These are phyloP conservation scores for Phalaenopsis equestris DNA, from an alignment of 106 monocot species.

Conservation along the genomic window DNA sequence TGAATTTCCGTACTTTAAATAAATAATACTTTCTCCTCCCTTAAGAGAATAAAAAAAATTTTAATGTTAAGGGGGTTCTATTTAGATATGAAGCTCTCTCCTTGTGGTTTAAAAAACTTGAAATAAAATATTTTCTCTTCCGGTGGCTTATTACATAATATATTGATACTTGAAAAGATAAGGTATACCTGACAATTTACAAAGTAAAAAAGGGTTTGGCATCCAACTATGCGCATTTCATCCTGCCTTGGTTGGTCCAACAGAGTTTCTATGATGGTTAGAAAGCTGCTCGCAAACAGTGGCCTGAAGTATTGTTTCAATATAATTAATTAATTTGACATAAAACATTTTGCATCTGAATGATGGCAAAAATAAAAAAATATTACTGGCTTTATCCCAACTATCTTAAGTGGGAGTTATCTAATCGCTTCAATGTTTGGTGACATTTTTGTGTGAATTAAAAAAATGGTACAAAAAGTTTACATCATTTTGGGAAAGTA, in stretches of 20 bases:
- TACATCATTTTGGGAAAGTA: neutral
- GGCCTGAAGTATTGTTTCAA: constrained; percentile 48
- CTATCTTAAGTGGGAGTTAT: neutral
- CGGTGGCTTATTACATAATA: neutral
- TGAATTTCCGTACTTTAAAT: neutral
- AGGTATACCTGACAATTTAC: constrained; percentile 62
- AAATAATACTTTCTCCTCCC: neutral
- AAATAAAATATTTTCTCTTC: neutral
- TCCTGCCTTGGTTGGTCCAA: constrained; percentile 84
- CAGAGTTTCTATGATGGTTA: constrained; percentile 61
- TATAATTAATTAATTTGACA: neutral
- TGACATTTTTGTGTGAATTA: neutral
- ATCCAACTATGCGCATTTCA: constrained; percentile 67
- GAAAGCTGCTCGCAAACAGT: constrained; percentile 80
- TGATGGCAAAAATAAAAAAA: neutral
- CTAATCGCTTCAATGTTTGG: neutral
- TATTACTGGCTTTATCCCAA: neutral
- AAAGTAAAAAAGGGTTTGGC: constrained; percentile 84
- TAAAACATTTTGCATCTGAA: neutral
- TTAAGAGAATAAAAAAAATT: neutral
- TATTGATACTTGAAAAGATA: neutral
- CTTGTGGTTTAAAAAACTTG: neutral
- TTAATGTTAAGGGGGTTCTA: neutral
- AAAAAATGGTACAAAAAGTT: neutral
- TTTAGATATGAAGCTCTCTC: neutral